Base-by-base conservation (phyloP, 163 green algal species). In the Scenedesmus sp. region DNA sequence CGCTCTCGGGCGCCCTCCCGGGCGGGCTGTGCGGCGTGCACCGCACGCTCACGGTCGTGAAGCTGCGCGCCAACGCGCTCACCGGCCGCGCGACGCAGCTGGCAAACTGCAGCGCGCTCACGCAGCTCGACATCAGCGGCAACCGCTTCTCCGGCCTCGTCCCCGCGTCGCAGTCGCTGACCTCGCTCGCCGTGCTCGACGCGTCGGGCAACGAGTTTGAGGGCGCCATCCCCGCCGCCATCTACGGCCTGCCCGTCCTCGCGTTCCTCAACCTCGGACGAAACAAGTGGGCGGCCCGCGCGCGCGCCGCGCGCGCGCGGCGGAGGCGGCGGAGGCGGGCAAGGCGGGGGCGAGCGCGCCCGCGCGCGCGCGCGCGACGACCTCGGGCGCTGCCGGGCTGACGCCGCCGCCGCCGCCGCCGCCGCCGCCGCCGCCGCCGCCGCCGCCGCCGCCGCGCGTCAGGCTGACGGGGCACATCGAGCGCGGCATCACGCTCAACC, bases 61-160 rank as follows among this genome's bases (percentile, higher is more conserved):
- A 77, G 14, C 44, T 83, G 54, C 64, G 63, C 3, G 15, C 4
- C 3, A 83, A 83, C 54, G 18, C 5, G 3, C 48, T 83, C 14
- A 31, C 2, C 1, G 75, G 75, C 1, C 4, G 9, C 26, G 36
- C 50, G 6, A 0, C 36, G 13, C 13, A 33, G 18, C 47, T 81
- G 29, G 7, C 24, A 10, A 22, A 60, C 9, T 82, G 75, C 63
- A 70, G 33, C 7, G 0, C 62, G 54, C 75, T 82, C 10, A 70
- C 63, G 14, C 63, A 75, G 53, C 53, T 82, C 15, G 75, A 82
- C 64, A 39, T 82, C n/a, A 64, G 51, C 42, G 28, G 11, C 34
- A 78, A 78, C 26, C 36, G 44, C 13, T 31, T 75, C 18, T 39
- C n/a, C 9, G 65, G 65, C 18, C n/a, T n/a, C n/a, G n/a, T n/a